Percentiles rank a stretch among this genome's conserved stretches.
phyloP scores from a whole-genome alignment of 2,329 filamentous ascomycete species.

The Coniochaeta pulveracea region DNA sequence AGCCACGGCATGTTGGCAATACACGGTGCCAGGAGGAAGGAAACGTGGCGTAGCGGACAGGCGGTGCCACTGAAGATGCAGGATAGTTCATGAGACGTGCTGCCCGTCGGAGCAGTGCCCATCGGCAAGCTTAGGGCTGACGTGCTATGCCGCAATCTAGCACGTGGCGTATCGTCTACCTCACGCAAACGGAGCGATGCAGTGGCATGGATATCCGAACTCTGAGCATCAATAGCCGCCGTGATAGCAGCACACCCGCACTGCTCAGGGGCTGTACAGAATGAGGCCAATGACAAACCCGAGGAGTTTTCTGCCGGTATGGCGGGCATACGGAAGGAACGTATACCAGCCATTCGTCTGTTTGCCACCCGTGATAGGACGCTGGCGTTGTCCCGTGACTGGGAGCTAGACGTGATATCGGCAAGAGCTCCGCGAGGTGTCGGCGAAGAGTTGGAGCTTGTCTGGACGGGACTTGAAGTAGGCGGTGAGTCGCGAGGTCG shows the following conservation, averaged over 20 bases:
- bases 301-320: no score
- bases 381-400: conserved; percentile 1
- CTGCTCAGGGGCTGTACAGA: neutral
- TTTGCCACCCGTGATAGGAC: neutral
- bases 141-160: no score
- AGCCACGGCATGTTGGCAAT: conserved; percentile 5
- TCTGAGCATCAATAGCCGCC: neutral
- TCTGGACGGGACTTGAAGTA: neutral
- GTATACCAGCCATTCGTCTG: neutral
- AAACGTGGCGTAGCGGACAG: conserved; percentile 1
- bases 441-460: neutral
- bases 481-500: neutral
- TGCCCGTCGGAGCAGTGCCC: no score
- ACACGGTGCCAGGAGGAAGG: conserved; percentile 5
- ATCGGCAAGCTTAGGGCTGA: no score
- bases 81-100: no score
- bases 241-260: no score
- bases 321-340: conserved; percentile 1
- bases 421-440: neutral
- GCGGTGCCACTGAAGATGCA: neutral
- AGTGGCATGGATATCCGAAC: neutral
- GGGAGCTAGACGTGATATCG: conserved; percentile 2
- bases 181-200: no score
- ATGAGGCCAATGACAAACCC: neutral
- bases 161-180: no score